These are phyloP conservation scores for Dothidotthia symphoricarpi DNA, from an alignment of 2,329 filamentous ascomycete genomes.

Conservation along the genomic window DNA sequence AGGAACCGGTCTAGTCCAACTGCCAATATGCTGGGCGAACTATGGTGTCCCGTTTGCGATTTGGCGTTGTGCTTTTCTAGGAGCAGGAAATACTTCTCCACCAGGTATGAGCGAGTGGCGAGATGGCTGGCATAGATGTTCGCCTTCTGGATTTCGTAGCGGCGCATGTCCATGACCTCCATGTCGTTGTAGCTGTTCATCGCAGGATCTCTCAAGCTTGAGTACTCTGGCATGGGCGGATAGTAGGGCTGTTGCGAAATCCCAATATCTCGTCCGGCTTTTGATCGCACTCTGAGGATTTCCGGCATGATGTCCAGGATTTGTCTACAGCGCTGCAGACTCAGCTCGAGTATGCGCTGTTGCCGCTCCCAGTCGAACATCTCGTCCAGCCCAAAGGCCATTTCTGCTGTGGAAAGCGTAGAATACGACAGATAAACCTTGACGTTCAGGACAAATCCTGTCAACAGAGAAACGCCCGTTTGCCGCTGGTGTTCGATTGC, in stretches of 20 bases:
- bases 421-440: slow-evolving; percentile 80
- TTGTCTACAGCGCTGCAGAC: slow-evolving; percentile 67
- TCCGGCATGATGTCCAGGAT: slow-evolving; percentile 66
- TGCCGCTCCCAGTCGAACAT: slow-evolving; percentile 77
- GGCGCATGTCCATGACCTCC: slow-evolving; percentile 41
- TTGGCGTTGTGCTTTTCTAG: slow-evolving; percentile 59
- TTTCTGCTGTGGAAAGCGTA: slow-evolving; percentile 72
- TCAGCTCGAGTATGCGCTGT: slow-evolving; percentile 68
- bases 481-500: slow-evolving; percentile 69
- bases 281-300: slow-evolving; percentile 61
- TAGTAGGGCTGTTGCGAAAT: slow-evolving; percentile 36
- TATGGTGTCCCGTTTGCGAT: slow-evolving; percentile 45
- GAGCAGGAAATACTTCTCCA: slow-evolving; percentile 80
- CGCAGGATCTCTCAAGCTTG: slow-evolving; percentile 27
- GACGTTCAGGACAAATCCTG: slow-evolving; percentile 78
- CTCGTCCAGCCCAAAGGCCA: slow-evolving; percentile 75
- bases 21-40: slow-evolving; percentile 21
- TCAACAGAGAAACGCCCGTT: slow-evolving; percentile 66
- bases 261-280: slow-evolving; percentile 37
- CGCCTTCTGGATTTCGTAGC: slow-evolving; percentile 84
- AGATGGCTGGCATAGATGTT: slow-evolving; percentile 84
- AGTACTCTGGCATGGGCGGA: slow-evolving; percentile 39
- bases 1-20: slow-evolving; percentile 34
- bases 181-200: slow-evolving; percentile 22
- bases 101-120: slow-evolving; percentile 77